Evolutionary conservation across 495 filamentous ascomycete genomes (phyloP), one percentile per base, ranked within the genome.

Genomic region (Parmelia sp.): DNA sequence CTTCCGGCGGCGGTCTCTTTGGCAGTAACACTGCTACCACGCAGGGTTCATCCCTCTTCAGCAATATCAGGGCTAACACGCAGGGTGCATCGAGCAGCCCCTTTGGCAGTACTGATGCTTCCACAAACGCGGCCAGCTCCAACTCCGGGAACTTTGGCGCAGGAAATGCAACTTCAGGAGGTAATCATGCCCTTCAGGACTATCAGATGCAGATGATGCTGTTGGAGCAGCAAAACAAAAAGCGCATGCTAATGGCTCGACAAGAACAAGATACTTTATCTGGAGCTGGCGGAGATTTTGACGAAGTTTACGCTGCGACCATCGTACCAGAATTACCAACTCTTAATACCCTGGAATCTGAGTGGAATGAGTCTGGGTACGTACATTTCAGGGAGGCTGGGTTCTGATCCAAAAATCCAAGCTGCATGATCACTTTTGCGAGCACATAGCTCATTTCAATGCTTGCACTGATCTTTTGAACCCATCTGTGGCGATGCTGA

Each of bases 351-450:
- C 70, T 74, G 61, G 74, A 75, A 36, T 74, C 75, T 6, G 40
- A 70, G 47, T 74, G 72, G 63, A 66, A 73, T 63, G 69, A 76
- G 53, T 77, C 77, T 36, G 86, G 37, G 42, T 45, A 45, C 42
- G 42, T 45, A n/a, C 14, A 42, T 42, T 19, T 3, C 6, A 4
- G 15, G 21, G 40, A 42, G 15, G 0, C 40, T 42, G 5, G 4
- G 2, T 8, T 7, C 40, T 42, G 37, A 14, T 40, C 37, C 6
- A 40, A 1, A 42, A 19, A 21, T 19, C 7, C 21, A 9, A n/a
- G 42, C 21, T 45, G 7, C 42, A 45, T 8, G 40, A 42, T 17
- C 14, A 19, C 4, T 42, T 21, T 42, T 14, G 37, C 37, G 37
- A 40, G 6, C 10, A 40, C 15, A 40, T 14, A 40, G 2, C 37